phyloP scores from a whole-genome alignment of 805 yeast species.

The Lipomyces orientalis region DNA sequence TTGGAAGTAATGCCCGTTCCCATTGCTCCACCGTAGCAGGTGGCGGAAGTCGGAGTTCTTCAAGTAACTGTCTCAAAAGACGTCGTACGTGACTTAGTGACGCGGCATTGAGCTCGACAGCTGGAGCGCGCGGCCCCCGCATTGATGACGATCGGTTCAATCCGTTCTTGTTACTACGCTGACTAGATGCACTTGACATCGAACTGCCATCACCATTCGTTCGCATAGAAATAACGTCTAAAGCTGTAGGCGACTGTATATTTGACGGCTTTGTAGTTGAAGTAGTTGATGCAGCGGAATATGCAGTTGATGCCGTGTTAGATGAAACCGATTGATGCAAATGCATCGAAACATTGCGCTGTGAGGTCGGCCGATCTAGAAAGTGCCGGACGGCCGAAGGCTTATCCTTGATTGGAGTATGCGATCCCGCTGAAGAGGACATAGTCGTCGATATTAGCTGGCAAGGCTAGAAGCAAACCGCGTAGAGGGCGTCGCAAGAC shows the following conservation, averaged over 20 bases:
- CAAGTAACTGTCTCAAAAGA: conserved; percentile 63
- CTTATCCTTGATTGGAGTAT: conserved; percentile 32
- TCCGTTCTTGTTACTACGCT: conserved; percentile 8
- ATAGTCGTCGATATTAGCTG: conserved; percentile 11
- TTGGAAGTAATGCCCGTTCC: conserved; percentile 58
- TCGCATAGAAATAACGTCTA: neutral
- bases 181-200: neutral
- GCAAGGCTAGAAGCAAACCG: neutral
- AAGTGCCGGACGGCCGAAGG: conserved; percentile 34
- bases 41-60: conserved; percentile 58
- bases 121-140: conserved; percentile 46
- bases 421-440: conserved; percentile 23
- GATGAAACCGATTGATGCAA: conserved; percentile 17
- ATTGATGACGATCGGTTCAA: conserved; percentile 33
- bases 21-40: conserved; percentile 57
- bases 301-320: neutral
- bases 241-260: neutral
- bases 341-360: conserved; percentile 17
- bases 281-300: neutral
- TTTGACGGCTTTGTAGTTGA: neutral
- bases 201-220: neutral
- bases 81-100: conserved; percentile 54
- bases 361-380: conserved; percentile 23
- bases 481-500: no score
- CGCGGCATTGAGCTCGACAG: conserved; percentile 38